Conservation (phyloP, 805 yeast species). For the Metschnikowia henanensis region DNA sequence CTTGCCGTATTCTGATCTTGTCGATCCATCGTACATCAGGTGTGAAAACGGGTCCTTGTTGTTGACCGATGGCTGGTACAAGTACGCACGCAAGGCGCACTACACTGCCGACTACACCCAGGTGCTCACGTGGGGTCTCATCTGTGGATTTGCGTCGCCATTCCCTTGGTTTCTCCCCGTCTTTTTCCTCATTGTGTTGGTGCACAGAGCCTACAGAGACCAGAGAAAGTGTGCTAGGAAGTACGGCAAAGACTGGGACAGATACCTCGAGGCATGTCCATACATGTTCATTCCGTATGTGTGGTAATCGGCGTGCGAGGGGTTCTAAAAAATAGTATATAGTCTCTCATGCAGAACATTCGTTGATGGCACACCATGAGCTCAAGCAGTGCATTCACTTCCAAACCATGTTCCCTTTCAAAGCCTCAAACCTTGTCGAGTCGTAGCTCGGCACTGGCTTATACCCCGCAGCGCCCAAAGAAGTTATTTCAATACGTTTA, state of each 20-base stretch:
- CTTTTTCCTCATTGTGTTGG: conserved; percentile 82
- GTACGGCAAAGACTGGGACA: conserved; percentile 94
- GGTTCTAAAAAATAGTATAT: background rate
- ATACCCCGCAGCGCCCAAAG: too few species aligned
- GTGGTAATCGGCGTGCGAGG: conserved; percentile 36
- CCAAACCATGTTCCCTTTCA: too few species aligned
- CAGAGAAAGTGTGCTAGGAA: conserved; percentile 78
- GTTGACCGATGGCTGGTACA: conserved; percentile 93
- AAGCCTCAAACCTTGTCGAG: too few species aligned
- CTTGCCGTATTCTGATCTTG: conserved; percentile 79
- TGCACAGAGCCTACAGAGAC: conserved; percentile 90
- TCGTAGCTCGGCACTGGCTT: too few species aligned
- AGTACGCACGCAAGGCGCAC: conserved; percentile 89
- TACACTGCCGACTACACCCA: conserved; percentile 94
- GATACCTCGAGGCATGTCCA: conserved; percentile 84
- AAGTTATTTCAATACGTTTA: background rate
- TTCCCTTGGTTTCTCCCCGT: conserved; percentile 96
- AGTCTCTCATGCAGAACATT: too few species aligned
- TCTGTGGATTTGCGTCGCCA: conserved; percentile 84
- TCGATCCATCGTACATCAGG: conserved; percentile 80
- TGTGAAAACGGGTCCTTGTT: conserved; percentile 84
- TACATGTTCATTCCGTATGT: conserved; percentile 89
- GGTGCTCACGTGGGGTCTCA: conserved; percentile 87
- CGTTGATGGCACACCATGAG: too few species aligned
- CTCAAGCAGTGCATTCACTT: too few species aligned